Conservation (phyloP, 2,329 filamentous ascomycete genomes). For the Hypoxylon sp. region DNA sequence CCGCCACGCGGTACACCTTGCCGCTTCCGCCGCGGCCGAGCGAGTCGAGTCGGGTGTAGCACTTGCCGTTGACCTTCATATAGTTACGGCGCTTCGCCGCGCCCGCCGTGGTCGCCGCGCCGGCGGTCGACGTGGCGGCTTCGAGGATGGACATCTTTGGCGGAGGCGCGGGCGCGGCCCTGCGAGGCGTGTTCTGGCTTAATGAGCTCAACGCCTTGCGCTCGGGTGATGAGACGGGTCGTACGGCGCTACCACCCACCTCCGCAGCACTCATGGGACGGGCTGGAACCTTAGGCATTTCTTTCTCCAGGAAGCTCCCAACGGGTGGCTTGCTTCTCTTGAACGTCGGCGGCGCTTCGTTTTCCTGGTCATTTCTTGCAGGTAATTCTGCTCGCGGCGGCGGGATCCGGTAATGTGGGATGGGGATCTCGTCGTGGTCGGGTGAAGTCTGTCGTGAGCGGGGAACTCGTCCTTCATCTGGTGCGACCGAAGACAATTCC, state of each 20-base stretch:
- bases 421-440: slow-evolving; percentile 59
- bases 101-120: slow-evolving; percentile 82
- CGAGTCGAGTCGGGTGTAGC: slow-evolving; percentile 89
- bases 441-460: slow-evolving; percentile 46
- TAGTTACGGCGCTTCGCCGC: slow-evolving; percentile 83
- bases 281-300: slow-evolving; percentile 65
- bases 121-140: slow-evolving; percentile 86
- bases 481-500: slow-evolving; percentile 53
- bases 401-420: slow-evolving; percentile 72
- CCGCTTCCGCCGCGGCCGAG: slow-evolving; percentile 93
- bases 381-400: slow-evolving; percentile 70
- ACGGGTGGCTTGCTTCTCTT: slow-evolving; percentile 71
- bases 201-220: slow-evolving; percentile 69
- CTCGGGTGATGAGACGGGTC: slow-evolving; percentile 66
- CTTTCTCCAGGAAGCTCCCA: slow-evolving; percentile 69
- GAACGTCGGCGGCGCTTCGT: slow-evolving; percentile 80
- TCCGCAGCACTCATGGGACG: slow-evolving; percentile 64
- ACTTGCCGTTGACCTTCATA: slow-evolving; percentile 89
- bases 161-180: slow-evolving; percentile 84
- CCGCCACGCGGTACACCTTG: slow-evolving; percentile 96
- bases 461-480: slow-evolving; percentile 53
- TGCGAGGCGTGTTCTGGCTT: slow-evolving; percentile 79
- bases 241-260: slow-evolving; percentile 55
- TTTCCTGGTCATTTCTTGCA: slow-evolving; percentile 84
- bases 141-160: slow-evolving; percentile 98